Evolutionary conservation across 2,329 filamentous ascomycete genomes (phyloP).

Genomic region (Sclerotinia sclerotiorum): DNA sequence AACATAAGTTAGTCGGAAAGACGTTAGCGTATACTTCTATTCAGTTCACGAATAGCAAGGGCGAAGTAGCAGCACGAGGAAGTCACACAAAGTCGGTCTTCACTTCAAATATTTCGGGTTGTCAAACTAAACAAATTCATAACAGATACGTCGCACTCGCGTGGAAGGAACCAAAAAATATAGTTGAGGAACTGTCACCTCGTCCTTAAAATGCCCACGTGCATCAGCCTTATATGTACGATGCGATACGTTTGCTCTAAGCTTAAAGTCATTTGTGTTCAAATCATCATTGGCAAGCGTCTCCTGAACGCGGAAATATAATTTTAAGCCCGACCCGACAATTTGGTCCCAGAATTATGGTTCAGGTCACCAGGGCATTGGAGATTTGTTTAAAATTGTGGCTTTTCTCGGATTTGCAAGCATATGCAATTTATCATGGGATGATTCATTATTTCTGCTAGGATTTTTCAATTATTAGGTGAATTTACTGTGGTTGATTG

Average conservation of each 20-base stretch:
- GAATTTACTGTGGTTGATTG: neutral
- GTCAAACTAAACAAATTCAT: constrained; percentile 13
- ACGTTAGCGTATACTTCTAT: constrained; percentile 62
- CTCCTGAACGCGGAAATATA: neutral
- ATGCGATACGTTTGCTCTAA: neutral
- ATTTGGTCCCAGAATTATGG: neutral
- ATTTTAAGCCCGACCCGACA: neutral
- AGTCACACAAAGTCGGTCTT: constrained; percentile 62
- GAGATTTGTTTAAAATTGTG: neutral
- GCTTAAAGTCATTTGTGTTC: neutral
- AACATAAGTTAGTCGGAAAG: constrained; percentile 54
- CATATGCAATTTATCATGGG: neutral
- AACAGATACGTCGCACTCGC: constrained; percentile 41
- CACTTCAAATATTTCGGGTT: neutral
- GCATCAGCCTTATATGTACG: constrained; percentile 10
- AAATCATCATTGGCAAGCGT: neutral
- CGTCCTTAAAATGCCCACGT: constrained; percentile 17
- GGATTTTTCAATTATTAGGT: neutral
- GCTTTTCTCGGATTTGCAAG: neutral
- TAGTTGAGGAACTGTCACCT: constrained; percentile 39
- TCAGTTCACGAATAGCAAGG: constrained; percentile 58
- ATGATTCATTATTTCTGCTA: neutral
- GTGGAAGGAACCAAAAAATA: constrained; percentile 42
- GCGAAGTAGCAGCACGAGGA: constrained; percentile 60
- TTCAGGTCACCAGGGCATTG: neutral